Evolutionary conservation across 371 early-diverging fungal genomes (phyloP), one percentile per base, ranked within the genome.

Genomic region (Encephalitozoon romaleae): DNA sequence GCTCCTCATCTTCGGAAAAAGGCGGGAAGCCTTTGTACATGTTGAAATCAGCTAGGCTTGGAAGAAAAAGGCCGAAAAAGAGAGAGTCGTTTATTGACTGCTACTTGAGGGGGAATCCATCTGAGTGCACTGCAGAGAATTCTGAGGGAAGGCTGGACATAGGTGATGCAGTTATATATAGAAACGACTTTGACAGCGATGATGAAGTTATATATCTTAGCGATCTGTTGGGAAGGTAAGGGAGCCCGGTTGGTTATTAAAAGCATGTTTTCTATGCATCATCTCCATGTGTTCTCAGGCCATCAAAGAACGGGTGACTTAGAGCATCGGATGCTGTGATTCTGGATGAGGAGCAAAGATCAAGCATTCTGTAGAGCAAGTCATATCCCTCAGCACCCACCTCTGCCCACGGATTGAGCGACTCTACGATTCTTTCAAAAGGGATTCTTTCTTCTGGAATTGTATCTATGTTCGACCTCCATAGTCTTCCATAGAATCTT

Each of bases 321-420:
- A 86, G 67, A 6, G 86, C 84, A 42, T 83, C 82, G 9, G 79
- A 75, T 63, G 86, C 85, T 42, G 78, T 80, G 21, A 84, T 82
- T 72, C 86, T 68, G 28, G 76, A 74, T 4, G 72, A 64, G 26
- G 65, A 23, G 45, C 81, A 79, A 9, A 86, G 54, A 26, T 77
- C 77, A n/a, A 86, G 65, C 82, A 86, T 75, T 54, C 65, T 82
- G 34, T 86, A 76, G 25, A 86, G 69, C 6, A 86, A 68, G 78
- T 84, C 83, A 23, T 74, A 78, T 26, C 72, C 78, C 49, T 78
- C 83, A 49, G n/a, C 25, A 9, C 55, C 78, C 43, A 77, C 41
- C 21, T 63, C 67, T 4, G n/a, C 9, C 28, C 18, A 68, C 30
- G 73, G 67, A 65, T 79, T 80, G 2, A 81, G 42, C 34, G 26